Evolutionary conservation across 352 stramenopile species (phyloP), one percentile per base, ranked within the genome.

Genomic region (Pythium insidiosum): DNA sequence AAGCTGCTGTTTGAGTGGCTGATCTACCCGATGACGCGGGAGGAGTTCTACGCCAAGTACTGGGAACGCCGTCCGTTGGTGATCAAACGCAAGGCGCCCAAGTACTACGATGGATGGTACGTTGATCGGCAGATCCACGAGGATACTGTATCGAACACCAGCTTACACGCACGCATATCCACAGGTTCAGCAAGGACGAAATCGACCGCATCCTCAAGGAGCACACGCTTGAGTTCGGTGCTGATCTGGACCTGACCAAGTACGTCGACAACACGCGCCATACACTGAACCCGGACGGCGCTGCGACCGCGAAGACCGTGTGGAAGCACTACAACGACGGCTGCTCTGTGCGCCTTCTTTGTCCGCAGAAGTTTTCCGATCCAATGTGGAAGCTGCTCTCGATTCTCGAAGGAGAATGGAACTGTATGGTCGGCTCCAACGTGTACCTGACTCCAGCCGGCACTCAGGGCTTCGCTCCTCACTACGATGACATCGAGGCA

Each of bases 401-500:
- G 12, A 81, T 85, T n/a, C 63, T 98, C 5, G 95, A 98, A 63
- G 69, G 73, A 35, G 85, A 97, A 65, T 98, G 90, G 53, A 84
- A 85, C 40, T 97, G 86, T 46, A 97, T 97, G 84, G 88, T 95
- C 10, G 94, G 94, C 46, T 75, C 84, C 20, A 98, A 98, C 63
- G 84, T 84, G 12, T 98, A 98, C 62, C 63, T 98, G 25, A 98
- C 95, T 7, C 90, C 92, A 11, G 65, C 83, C 28, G 71, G 73
- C 35, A 96, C 88, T 11, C 93, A 98, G 68, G 95, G 95, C 11
- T 98, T 98, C 71, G 92, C 93, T n/a, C 93, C 95, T 4, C 95
- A 98, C 64, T 98, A 97, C 45, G 95, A 98, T 47, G 92, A 98
- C 53, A 97, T 98, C 53, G 93, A 98, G 57, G 93, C 91, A 0